Base-by-base conservation (phyloP, 169 alveolate genomes). In the Plasmodium gaboni region DNA sequence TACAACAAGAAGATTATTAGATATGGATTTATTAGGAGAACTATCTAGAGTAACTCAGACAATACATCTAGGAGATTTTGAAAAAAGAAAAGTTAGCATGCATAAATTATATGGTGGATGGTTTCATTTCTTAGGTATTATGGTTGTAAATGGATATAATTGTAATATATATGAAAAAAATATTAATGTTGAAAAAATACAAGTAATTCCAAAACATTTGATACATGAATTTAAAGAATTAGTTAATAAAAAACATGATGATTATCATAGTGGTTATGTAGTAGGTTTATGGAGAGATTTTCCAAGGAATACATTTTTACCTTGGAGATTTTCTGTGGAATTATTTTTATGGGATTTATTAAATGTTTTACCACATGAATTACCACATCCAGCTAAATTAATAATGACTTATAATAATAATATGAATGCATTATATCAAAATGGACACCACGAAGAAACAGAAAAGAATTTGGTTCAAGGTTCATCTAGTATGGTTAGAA, bases 271-370 rank as follows among this genome's bases (percentile, higher is more conserved):
- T 53, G 73, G 86, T 12, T 69, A 68, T 69, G 51, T 61, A 24
- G 42, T 83, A n/a, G 91, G 91, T 6, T 22, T 69, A 17, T 83
- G 91, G 91, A 83, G 86, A 83, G 91, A 83, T 26, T 83, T 83
- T 3, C 91, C 91, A 3, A 42, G 60, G 0, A 63, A 59, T 22
- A 83, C 42, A 17, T 83, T 53, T 46, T 12, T 17, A 4, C 59
- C 59, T 0, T 83, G 91, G 91, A 68, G 91, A 15, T 83, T 44
- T 61, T 83, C 91, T 2, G 38, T 83, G 0, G 91, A 83, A 13
- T 69, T 83, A n/a, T 70, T 83, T 48, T 73, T 83, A 61, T 83
- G 91, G 91, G 91, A 83, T 69, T 4, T 67, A 2, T 46, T 83
- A 7, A 70, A 70, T 2, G 53, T 83, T 0, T 17, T 83, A 60